A percentile compares a stretch with the other conserved stretches of the same genome.
Conservation (phyloP, 257 asterid species). For the Ilex aquifolium region DNA sequence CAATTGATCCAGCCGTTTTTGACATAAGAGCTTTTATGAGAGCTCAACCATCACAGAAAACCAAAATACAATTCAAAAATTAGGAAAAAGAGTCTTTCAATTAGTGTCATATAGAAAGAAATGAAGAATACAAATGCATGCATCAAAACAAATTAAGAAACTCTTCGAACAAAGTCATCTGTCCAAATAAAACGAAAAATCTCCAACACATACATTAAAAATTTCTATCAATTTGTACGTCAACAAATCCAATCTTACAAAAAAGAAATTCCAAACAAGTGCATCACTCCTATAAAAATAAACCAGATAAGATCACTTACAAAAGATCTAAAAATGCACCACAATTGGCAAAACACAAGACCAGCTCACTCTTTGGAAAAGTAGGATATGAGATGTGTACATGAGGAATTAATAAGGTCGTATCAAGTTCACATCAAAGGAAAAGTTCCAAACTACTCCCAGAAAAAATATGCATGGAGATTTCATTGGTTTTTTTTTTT, state of each 20-base stretch:
- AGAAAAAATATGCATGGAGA: too few species aligned
- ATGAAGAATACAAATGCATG: background rate
- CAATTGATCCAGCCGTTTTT: conserved; percentile 96
- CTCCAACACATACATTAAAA: background rate
- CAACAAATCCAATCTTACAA: too few species aligned
- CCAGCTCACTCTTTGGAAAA: background rate
- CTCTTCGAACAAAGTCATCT: background rate
- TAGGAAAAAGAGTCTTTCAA: background rate
- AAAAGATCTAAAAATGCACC: too few species aligned
- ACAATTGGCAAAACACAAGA: too few species aligned
- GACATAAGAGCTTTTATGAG: conserved; percentile 83
- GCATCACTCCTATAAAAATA: too few species aligned
- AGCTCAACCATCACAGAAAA: conserved; percentile 28
- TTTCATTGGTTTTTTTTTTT: too few species aligned
- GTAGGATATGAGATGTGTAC: background rate
- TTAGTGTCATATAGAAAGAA: conserved; percentile 3
- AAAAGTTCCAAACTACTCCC: too few species aligned
- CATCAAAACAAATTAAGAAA: background rate
- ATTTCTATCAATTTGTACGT: background rate
- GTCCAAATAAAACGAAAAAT: background rate
- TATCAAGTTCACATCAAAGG: background rate
- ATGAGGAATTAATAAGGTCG: background rate
- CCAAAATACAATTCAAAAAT: conserved; percentile 6
- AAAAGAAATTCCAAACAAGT: too few species aligned
- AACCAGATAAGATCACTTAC: too few species aligned